A percentile compares a stretch with the other conserved stretches of the same genome.
These are phyloP conservation scores for Colletotrichum ledebouriae DNA, from an alignment of 2,329 filamentous ascomycete species.

Conservation along the genomic window DNA sequence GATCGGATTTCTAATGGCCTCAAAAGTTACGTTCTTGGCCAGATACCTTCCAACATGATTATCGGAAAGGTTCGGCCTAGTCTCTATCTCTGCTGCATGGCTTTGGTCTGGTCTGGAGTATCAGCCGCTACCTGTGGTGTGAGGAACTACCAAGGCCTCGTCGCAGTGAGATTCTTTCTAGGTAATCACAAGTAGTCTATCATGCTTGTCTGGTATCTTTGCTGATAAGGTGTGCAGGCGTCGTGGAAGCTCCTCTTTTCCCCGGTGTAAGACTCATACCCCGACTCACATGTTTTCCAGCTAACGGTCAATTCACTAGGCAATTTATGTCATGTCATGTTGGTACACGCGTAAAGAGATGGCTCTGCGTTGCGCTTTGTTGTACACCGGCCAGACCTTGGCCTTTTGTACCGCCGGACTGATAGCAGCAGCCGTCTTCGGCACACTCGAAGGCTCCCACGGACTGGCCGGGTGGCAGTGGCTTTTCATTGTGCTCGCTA, in stretches of 20 bases:
- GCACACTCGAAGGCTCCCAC: constrained; percentile 41
- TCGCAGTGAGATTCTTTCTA: constrained; percentile 42
- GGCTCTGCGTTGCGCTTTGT: constrained; percentile 45
- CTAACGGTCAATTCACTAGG: neutral
- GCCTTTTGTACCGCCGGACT: constrained; percentile 46
- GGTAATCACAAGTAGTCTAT: neutral
- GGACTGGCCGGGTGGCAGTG: constrained; percentile 56
- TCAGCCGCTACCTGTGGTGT: constrained; percentile 43
- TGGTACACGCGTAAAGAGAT: constrained; percentile 48
- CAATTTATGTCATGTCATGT: constrained; percentile 44
- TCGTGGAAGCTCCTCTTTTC: constrained; percentile 43
- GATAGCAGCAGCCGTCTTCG: constrained; percentile 46
- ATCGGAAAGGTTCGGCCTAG: constrained; percentile 42
- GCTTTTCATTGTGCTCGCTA: constrained; percentile 56
- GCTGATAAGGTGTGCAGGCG: neutral
- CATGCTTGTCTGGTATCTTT: no score
- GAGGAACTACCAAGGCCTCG: constrained; percentile 42
- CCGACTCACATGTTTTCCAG: neutral
- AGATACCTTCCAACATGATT: constrained; percentile 44
- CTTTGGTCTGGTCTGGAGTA: constrained; percentile 42
- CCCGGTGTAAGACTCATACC: constrained; percentile 35
- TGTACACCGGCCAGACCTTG: constrained; percentile 46
- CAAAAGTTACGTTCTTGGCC: constrained; percentile 39
- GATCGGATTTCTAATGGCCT: fast-evolving
- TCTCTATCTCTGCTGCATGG: constrained; percentile 43